phyloP scores from a whole-genome alignment of 1,139 yeast genomes.

The Arxiozyma bovina region DNA sequence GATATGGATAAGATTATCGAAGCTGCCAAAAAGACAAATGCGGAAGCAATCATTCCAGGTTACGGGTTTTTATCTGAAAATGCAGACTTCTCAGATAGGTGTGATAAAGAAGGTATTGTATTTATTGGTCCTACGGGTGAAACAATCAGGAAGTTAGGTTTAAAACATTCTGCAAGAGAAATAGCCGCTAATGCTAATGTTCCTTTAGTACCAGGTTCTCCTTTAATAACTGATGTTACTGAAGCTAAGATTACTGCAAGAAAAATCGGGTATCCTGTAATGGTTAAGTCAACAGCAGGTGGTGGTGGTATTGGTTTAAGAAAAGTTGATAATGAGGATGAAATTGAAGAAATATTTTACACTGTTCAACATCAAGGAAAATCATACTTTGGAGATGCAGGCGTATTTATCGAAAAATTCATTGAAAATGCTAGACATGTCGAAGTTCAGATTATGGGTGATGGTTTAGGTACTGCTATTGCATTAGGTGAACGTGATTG shows the following conservation, averaged over 20 bases:
- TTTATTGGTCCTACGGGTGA: constrained; percentile 95
- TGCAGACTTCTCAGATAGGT: constrained; percentile 88
- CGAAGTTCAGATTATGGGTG: constrained; percentile 94
- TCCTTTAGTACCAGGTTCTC: constrained; percentile 93
- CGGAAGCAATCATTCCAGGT: constrained; percentile 94
- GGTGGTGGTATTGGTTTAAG: constrained; percentile 99
- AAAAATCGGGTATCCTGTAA: constrained; percentile 74
- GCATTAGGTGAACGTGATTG: constrained; percentile 97
- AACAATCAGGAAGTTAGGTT: constrained; percentile 80
- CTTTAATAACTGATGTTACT: constrained; percentile 55
- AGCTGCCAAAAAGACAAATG: constrained; percentile 75
- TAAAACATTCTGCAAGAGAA: constrained; percentile 93
- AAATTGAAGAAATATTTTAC: constrained; percentile 73
- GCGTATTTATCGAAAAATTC: constrained; percentile 88
- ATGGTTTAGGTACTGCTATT: constrained; percentile 83
- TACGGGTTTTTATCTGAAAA: constrained; percentile 95
- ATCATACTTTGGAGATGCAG: constrained; percentile 88
- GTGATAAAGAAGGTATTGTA: constrained; percentile 71
- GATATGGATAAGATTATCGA: constrained; percentile 71
- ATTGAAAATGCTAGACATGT: constrained; percentile 94
- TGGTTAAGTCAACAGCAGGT: constrained; percentile 97
- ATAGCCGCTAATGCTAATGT: constrained; percentile 83
- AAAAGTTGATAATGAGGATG: constrained; percentile 74
- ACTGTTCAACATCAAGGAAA: constrained; percentile 91
- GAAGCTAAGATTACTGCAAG: constrained; percentile 78